phyloP scores from a whole-genome alignment of 2,329 filamentous ascomycete species.

The Bipolaris bicolor region DNA sequence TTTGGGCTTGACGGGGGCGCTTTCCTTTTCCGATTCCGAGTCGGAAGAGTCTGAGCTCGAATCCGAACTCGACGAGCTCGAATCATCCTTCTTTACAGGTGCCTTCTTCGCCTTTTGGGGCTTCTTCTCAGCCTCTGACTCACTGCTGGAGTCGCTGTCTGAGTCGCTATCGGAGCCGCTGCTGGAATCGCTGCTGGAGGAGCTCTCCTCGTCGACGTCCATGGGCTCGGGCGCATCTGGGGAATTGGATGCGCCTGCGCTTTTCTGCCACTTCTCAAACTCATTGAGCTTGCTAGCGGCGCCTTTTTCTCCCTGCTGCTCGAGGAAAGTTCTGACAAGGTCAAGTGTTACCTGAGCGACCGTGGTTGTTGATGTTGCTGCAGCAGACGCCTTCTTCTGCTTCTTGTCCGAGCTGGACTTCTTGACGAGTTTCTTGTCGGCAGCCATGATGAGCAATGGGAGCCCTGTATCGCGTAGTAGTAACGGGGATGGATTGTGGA shows the following conservation, averaged over 20 bases:
- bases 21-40: slow-evolving; percentile 39
- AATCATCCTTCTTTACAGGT: slow-evolving; percentile 16
- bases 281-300: slow-evolving; percentile 37
- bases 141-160: slow-evolving; percentile 30
- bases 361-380: slow-evolving; percentile 8
- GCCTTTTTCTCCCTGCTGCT: slow-evolving; percentile 41
- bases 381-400: slow-evolving; percentile 15
- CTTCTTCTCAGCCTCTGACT: slow-evolving; percentile 40
- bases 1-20: slow-evolving; percentile 46
- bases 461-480: background rate
- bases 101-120: slow-evolving; percentile 27
- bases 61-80: slow-evolving; percentile 26
- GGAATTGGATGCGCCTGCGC: slow-evolving; percentile 9
- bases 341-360: slow-evolving; percentile 29
- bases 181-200: slow-evolving; percentile 33
- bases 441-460: slow-evolving; percentile 33
- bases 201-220: slow-evolving; percentile 38
- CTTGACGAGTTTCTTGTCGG: slow-evolving; percentile 27
- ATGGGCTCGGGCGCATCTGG: slow-evolving; percentile 34
- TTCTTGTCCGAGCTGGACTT: slow-evolving; percentile 27
- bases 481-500: slow-evolving; percentile 1
- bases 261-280: slow-evolving; percentile 41
- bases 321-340: slow-evolving; percentile 45
- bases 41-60: slow-evolving; percentile 31
- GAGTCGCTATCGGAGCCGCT: slow-evolving; percentile 24